A percentile compares a stretch with the other conserved stretches of the same genome.
Evolutionary conservation across 2,329 filamentous ascomycete species (phyloP).

Genomic region (Colletotrichum truncatum): DNA sequence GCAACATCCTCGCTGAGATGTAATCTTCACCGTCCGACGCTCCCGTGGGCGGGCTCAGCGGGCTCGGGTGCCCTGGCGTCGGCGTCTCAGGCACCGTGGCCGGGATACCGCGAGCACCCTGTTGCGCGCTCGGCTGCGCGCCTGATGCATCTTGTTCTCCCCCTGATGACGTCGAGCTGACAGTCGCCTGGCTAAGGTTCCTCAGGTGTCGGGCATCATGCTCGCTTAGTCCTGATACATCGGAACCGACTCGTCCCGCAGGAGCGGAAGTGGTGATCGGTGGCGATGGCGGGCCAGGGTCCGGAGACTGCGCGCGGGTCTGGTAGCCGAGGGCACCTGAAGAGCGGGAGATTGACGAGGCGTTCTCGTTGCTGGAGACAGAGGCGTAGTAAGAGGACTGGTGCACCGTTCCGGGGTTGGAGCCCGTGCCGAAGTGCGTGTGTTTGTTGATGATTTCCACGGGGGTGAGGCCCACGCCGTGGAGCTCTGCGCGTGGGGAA

Average conservation of each 20-base stretch:
- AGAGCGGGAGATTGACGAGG: slow-evolving; percentile 29
- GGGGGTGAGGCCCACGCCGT: slow-evolving; percentile 50
- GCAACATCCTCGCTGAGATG: slow-evolving; percentile 32
- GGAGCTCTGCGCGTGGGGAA: slow-evolving; percentile 54
- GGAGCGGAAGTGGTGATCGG: slow-evolving; percentile 11
- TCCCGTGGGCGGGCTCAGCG: slow-evolving; percentile 38
- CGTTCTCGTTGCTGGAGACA: slow-evolving; percentile 31
- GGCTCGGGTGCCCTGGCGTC: slow-evolving; percentile 18
- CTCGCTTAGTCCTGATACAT: slow-evolving; percentile 51
- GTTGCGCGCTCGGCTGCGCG: background rate
- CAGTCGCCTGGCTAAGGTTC: slow-evolving; percentile 51
- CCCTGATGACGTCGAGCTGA: slow-evolving; percentile 40
- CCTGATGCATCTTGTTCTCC: background rate
- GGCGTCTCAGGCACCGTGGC: slow-evolving; percentile 25
- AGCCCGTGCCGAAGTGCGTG: slow-evolving; percentile 38
- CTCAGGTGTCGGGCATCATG: slow-evolving; percentile 50
- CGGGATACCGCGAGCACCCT: background rate
- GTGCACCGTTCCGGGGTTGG: slow-evolving; percentile 37
- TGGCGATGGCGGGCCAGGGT: slow-evolving; percentile 7
- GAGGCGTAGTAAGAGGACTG: slow-evolving; percentile 38
- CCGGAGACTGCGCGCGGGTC: slow-evolving; percentile 24
- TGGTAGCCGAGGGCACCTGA: slow-evolving; percentile 19
- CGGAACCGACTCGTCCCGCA: slow-evolving; percentile 42
- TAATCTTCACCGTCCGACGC: slow-evolving; percentile 37
- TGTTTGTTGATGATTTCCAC: slow-evolving; percentile 50